Base-by-base conservation (phyloP, 2,329 filamentous ascomycete genomes). In the Magnaporthiopsis poae region DNA sequence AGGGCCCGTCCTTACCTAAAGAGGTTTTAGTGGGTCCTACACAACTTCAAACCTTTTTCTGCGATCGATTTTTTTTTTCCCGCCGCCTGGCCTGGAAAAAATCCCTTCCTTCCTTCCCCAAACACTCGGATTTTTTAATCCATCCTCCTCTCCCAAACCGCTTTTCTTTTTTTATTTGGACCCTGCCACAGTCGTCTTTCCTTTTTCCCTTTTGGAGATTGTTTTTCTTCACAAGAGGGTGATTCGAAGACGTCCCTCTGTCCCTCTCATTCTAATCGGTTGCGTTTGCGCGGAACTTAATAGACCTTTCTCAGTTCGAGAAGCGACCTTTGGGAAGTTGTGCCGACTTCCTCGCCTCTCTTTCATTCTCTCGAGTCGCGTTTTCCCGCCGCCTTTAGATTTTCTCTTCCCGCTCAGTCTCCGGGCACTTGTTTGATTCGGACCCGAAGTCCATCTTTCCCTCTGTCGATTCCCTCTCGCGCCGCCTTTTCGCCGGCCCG, bases 151-250 rank as follows among this genome's bases (percentile, higher is more conserved):
- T 60, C 69, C n/a, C 29, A 29, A 39, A 52, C 59, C 70, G 65
- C 66, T 67, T 69, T 71, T 36, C 35, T 72, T 73, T 71, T 69
- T 68, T 56, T 56, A 56, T 56, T 56, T 56, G 21, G 46, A 56
- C 46, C 21, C 46, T 56, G 46, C 46, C 46, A 56, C 46, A 56
- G 68, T 70, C 72, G 74, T 78, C 77, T 77, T 77, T 74, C 74
- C 71, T 75, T 78, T 72, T 72, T 78, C 75, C 74, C 77, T 80
- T 79, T 77, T 74, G 77, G 81, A 80, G 78, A 77, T 73, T 74
- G 71, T 74, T 74, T 74, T 75, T 77, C 73, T 79, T 79, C 73
- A 65, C 60, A 72, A 76, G 76, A 80, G 79, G 73, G 76, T 77
- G 75, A 71, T 75, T 75, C n/a, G 76, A 73, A 75, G 72, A 73